Percentiles rank a stretch among this genome's conserved stretches.
Conservation (phyloP, 1,284 basidiomycete genomes). For the Schizophyllum commune region DNA sequence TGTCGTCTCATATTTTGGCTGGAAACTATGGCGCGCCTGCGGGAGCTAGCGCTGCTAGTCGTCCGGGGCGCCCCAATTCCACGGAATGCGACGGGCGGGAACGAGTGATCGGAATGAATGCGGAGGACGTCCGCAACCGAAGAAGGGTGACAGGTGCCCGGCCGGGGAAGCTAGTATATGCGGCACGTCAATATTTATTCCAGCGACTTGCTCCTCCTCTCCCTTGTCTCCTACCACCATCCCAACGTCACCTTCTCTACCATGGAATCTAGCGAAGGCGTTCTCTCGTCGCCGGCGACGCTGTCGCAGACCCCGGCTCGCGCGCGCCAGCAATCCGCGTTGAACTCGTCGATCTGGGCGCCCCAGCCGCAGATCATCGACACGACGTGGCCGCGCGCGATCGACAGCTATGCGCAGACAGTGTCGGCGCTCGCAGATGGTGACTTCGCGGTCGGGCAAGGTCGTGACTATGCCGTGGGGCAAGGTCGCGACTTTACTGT, state of each 20-base stretch:
- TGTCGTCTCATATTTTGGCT: too few species aligned
- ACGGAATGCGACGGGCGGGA: too few species aligned
- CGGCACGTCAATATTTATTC: not conserved
- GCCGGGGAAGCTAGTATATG: too few species aligned
- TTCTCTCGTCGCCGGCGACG: not conserved
- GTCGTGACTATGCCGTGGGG: conserved; percentile 4
- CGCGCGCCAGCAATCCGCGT: conserved; percentile 24
- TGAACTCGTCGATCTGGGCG: conserved; percentile 63
- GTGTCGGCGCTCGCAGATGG: conserved; percentile 24
- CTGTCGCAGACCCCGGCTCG: conserved; percentile 5
- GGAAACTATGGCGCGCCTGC: too few species aligned
- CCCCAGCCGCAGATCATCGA: conserved; percentile 64
- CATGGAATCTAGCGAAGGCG: not conserved
- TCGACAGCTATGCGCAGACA: conserved; percentile 50
- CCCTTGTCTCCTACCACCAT: not conserved
- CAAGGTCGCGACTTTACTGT: conserved; percentile 6
- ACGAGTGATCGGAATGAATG: too few species aligned
- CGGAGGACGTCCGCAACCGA: not conserved
- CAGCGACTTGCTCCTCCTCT: too few species aligned
- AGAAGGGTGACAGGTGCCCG: not conserved
- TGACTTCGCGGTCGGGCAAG: conserved; percentile 2
- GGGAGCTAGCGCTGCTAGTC: too few species aligned
- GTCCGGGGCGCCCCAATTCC: too few species aligned
- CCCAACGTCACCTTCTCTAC: not conserved
- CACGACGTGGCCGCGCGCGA: conserved; percentile 52